Conservation (phyloP, 495 filamentous ascomycete genomes). For the Xylaria acuta region DNA sequence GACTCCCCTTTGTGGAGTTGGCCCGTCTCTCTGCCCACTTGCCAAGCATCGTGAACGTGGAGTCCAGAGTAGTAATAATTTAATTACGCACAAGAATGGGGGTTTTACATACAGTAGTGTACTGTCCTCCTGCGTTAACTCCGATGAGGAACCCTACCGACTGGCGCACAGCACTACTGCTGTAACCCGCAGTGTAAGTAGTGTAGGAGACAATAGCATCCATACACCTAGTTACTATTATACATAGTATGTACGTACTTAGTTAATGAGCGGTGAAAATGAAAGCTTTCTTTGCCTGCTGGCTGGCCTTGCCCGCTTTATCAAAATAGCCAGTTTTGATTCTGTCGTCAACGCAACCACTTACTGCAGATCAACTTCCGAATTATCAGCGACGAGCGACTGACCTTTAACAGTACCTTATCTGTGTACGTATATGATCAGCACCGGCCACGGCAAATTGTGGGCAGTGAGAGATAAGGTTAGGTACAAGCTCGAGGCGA, state of each 20-base stretch:
- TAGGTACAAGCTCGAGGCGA: not conserved
- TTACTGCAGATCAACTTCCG: not conserved
- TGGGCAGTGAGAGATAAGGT: conserved; percentile 1
- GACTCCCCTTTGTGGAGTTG: conserved; percentile 18
- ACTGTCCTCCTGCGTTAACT: not conserved
- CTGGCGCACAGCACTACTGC: not conserved
- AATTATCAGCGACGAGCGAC: not conserved
- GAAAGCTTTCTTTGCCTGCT: not conserved
- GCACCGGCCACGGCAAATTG: not conserved
- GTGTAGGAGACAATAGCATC: not conserved
- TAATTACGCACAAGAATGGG: not conserved
- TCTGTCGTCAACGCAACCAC: not conserved
- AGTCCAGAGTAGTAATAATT: conserved; percentile 16
- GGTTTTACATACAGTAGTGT: not conserved
- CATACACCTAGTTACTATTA: too few relatives aligned
- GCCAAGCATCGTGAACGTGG: conserved; percentile 25
- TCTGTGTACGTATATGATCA: not conserved
- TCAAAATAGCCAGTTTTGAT: not conserved
- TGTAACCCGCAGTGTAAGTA: not conserved
- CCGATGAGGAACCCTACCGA: conserved; percentile 1
- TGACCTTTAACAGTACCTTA: not conserved
- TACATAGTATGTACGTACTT: not conserved
- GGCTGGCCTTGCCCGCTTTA: not conserved
- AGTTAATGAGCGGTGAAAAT: conserved; percentile 13
- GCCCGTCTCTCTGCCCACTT: conserved; percentile 5